phyloP scores from a whole-genome alignment of 345 rosid genomes.

The Lepidium aucheri region DNA sequence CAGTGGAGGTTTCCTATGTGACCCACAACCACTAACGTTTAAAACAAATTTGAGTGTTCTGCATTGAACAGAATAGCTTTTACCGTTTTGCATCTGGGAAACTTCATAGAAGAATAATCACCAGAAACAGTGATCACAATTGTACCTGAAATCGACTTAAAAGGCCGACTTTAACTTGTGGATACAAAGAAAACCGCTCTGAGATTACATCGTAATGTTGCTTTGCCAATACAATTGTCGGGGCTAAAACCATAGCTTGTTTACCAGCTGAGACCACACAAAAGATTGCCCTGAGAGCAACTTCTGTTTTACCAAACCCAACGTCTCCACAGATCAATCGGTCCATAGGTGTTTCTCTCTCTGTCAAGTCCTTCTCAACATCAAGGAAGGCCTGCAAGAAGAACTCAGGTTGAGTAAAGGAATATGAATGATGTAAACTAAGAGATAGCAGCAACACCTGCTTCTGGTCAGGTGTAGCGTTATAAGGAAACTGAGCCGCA shows the following conservation, averaged over 20 bases:
- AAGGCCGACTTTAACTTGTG: conserved; percentile 66
- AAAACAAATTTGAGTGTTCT: not conserved
- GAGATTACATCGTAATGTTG: conserved; percentile 89
- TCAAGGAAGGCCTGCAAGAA: conserved; percentile 80
- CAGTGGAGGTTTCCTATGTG: not conserved
- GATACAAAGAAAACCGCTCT: conserved; percentile 60
- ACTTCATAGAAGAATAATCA: not conserved
- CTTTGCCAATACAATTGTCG: conserved; percentile 88
- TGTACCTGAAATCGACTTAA: conserved; percentile 97
- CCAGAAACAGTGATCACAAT: conserved; percentile 1
- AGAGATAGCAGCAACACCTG: conserved; percentile 37
- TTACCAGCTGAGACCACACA: conserved; percentile 82
- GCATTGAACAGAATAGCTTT: not conserved
- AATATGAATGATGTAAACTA: not conserved
- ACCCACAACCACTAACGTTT: not conserved
- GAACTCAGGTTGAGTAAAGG: conserved; percentile 21
- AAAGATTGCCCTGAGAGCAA: conserved; percentile 86
- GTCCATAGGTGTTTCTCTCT: conserved; percentile 96
- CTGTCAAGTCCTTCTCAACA: conserved; percentile 85
- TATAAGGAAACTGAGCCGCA: conserved; percentile 58
- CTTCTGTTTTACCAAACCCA: conserved; percentile 99
- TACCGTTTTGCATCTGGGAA: not conserved
- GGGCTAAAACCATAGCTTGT: conserved; percentile 97
- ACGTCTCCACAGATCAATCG: conserved; percentile 93
- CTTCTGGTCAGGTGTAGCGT: conserved; percentile 87